Conservation (phyloP, 2,329 filamentous ascomycete genomes). For the Amphichorda felina region DNA sequence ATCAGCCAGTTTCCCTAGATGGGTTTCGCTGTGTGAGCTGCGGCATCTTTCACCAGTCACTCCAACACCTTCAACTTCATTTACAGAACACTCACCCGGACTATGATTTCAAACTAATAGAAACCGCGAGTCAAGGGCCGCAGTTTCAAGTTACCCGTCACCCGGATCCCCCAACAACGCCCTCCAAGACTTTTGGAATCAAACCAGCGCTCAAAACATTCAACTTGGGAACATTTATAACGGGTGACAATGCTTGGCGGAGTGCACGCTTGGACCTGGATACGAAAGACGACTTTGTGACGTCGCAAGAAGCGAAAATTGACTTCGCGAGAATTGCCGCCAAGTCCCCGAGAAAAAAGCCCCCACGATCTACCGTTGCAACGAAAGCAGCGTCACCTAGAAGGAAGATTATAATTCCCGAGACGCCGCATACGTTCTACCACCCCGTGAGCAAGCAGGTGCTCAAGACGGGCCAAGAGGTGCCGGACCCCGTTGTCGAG, state of each 20-base stretch:
- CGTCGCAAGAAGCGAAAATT: conserved; percentile 4
- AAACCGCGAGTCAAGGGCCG: conserved; percentile 21
- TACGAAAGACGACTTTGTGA: conserved; percentile 12
- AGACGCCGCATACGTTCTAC: conserved; percentile 40
- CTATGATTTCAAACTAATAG: conserved; percentile 29
- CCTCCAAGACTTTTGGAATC: conserved; percentile 27
- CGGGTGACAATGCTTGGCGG: conserved; percentile 34
- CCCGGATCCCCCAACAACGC: conserved; percentile 13
- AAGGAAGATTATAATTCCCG: conserved; percentile 27
- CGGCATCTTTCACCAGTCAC: conserved; percentile 30
- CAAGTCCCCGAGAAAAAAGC: neutral
- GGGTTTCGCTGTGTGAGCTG: conserved; percentile 40
- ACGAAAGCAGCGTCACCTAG: neutral
- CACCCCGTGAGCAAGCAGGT: conserved; percentile 43
- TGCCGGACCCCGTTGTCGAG: conserved; percentile 31
- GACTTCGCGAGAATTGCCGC: neutral
- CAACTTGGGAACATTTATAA: conserved; percentile 28
- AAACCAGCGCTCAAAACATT: conserved; percentile 29
- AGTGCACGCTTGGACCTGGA: conserved; percentile 26
- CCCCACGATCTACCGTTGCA: neutral
- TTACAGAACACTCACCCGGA: conserved; percentile 24
- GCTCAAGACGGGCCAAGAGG: conserved; percentile 33
- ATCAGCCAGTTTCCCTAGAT: conserved; percentile 32
- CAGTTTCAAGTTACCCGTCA: conserved; percentile 25
- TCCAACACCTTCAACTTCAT: conserved; percentile 36